Conservation (phyloP, 495 filamentous ascomycete genomes). For the Xylaria sp. region DNA sequence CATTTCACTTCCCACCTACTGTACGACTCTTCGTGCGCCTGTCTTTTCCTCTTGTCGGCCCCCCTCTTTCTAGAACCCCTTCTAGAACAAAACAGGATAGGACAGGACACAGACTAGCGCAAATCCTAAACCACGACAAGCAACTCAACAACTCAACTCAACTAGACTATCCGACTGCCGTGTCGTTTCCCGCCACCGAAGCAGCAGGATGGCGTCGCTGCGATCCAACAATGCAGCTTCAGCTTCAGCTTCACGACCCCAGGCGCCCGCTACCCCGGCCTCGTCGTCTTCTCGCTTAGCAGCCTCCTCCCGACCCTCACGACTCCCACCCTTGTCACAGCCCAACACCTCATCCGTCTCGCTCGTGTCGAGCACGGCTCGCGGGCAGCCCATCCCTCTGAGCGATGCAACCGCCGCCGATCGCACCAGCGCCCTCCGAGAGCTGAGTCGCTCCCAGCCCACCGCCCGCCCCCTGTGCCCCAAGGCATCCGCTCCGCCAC, state of each 20-base stretch:
- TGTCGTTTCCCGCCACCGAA: background rate
- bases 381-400: conserved; percentile 54
- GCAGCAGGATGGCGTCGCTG: conserved; percentile 15
- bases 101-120: background rate
- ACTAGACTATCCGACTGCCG: background rate
- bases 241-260: conserved; percentile 13
- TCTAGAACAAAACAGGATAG: no score
- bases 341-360: conserved; percentile 51
- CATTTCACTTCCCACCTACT: no score
- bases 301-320: conserved; percentile 46
- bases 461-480: conserved; percentile 50
- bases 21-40: background rate
- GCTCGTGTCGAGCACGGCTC: conserved; percentile 52
- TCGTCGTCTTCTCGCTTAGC: conserved; percentile 33
- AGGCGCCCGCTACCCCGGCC: conserved; percentile 18
- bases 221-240: conserved; percentile 18
- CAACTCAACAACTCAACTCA: background rate
- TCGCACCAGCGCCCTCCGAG: conserved; percentile 51
- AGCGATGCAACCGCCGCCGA: conserved; percentile 48
- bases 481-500: conserved; percentile 39
- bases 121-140: background rate
- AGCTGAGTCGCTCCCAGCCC: conserved; percentile 55
- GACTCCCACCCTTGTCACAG: conserved; percentile 47
- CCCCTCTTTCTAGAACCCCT: background rate
- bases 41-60: background rate